Conservation (phyloP, 2,329 filamentous ascomycete species). For the Emericellopsis cladophorae region DNA sequence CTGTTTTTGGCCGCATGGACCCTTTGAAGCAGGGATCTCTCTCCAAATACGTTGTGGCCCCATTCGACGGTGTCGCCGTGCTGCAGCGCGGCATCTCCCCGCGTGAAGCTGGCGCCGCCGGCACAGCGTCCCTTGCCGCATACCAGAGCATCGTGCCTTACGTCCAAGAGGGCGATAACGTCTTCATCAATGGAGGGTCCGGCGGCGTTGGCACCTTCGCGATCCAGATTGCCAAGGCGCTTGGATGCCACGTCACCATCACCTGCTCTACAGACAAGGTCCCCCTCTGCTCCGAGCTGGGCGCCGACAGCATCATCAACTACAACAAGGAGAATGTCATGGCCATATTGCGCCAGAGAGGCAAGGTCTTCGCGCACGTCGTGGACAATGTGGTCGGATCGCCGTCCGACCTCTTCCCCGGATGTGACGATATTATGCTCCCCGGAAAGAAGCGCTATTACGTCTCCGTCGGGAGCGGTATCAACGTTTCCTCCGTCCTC, state of each 20-base stretch:
- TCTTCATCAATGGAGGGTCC: constrained; percentile 17
- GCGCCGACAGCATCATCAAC: constrained; percentile 23
- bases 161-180: constrained; percentile 17
- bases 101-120: constrained; percentile 10
- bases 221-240: constrained; percentile 21
- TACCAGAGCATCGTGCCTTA: constrained; percentile 9
- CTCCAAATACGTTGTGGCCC: constrained; percentile 23
- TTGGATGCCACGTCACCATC: constrained; percentile 19
- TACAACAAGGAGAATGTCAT: constrained; percentile 12
- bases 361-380: constrained; percentile 9
- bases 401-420: neutral
- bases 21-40: too few relatives aligned
- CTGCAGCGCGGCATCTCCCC: constrained; percentile 17
- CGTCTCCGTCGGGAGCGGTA: constrained; percentile 6
- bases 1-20: too few relatives aligned
- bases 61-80: constrained; percentile 5
- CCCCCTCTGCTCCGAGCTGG: constrained; percentile 17
- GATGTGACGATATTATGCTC: constrained; percentile 7
- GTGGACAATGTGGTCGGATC: constrained; percentile 10
- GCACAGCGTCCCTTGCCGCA: constrained; percentile 10
- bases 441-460: constrained; percentile 8
- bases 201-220: constrained; percentile 22
- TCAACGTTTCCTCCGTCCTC: neutral
- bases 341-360: constrained; percentile 5
- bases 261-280: constrained; percentile 19